Conservation (phyloP, 495 filamentous ascomycete genomes). For the Aspergillus mulundensis region DNA sequence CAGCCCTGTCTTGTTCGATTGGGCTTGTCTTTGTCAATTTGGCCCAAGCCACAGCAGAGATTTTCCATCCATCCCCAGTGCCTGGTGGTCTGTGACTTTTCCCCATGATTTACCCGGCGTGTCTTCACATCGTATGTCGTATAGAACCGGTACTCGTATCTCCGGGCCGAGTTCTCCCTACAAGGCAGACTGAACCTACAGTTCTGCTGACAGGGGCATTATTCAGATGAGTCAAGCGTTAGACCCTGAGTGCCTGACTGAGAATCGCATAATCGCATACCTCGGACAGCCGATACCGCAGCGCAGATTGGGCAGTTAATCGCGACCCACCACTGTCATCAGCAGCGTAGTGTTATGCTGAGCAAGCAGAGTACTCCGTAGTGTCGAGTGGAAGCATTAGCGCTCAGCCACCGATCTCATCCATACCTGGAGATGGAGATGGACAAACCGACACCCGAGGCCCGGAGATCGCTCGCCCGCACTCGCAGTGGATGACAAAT, state of each 20-base stretch:
- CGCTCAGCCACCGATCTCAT: constrained; percentile 5
- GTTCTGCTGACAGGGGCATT: neutral
- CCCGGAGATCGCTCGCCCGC: neutral
- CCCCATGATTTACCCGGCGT: no score
- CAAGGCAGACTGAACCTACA: neutral
- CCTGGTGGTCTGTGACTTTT: no score
- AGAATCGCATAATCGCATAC: neutral
- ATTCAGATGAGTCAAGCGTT: neutral
- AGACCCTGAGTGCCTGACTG: neutral
- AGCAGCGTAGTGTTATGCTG: neutral
- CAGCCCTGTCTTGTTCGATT: neutral
- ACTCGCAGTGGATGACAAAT: neutral
- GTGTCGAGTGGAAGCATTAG: neutral
- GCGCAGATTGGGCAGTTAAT: neutral
- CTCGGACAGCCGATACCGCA: neutral
- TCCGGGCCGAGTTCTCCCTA: neutral
- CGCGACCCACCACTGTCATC: neutral
- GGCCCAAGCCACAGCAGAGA: constrained; percentile 4
- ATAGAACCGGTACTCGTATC: neutral
- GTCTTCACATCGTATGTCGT: neutral
- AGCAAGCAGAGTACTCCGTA: no score
- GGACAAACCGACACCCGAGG: neutral
- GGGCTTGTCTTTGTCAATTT: neutral
- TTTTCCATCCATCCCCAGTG: neutral
- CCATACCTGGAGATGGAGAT: neutral